A percentile compares a stretch with the other conserved stretches of the same genome.
phyloP scores from a whole-genome alignment of 768 basidiomycete species.

The Suillus clintonianus region DNA sequence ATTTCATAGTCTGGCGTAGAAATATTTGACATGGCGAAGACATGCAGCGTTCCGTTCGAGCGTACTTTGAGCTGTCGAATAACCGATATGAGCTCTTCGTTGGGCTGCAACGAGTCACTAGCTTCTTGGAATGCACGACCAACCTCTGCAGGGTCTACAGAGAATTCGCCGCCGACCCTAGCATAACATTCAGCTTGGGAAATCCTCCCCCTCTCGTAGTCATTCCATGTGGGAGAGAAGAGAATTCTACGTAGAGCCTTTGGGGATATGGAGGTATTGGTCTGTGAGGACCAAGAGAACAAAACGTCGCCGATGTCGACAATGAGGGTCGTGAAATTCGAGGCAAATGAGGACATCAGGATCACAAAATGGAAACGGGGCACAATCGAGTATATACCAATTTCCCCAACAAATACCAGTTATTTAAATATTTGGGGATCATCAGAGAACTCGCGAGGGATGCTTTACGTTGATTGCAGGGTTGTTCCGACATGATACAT shows the following conservation, averaged over 20 bases:
- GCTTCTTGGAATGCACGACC: slow-evolving; percentile 47
- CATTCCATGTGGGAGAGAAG: slow-evolving; percentile 49
- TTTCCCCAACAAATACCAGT: not conserved
- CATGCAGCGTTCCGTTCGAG: slow-evolving; percentile 33
- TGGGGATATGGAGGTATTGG: slow-evolving; percentile 45
- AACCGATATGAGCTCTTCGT: slow-evolving; percentile 46
- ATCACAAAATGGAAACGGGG: not conserved
- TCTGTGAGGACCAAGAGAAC: slow-evolving; percentile 53
- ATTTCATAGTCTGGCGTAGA: slow-evolving; percentile 52
- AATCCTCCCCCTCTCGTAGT: slow-evolving; percentile 52
- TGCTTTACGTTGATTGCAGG: too few relatives aligned
- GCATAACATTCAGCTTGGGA: slow-evolving; percentile 46
- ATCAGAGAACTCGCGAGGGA: too few relatives aligned
- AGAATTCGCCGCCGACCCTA: slow-evolving; percentile 41
- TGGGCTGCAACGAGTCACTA: slow-evolving; percentile 46
- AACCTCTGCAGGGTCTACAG: slow-evolving; percentile 40
- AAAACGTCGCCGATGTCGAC: slow-evolving; percentile 60
- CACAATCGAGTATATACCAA: not conserved
- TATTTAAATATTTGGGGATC: slow-evolving; percentile 2
- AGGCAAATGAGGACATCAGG: not conserved
- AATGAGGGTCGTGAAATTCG: slow-evolving; percentile 37
- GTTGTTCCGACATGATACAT: too few relatives aligned
- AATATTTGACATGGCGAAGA: slow-evolving; percentile 65
- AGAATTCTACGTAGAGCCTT: slow-evolving; percentile 44
- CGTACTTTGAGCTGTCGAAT: slow-evolving; percentile 47